phyloP scores from a whole-genome alignment of 2,329 filamentous ascomycete genomes.

The Diaporthe capsici region DNA sequence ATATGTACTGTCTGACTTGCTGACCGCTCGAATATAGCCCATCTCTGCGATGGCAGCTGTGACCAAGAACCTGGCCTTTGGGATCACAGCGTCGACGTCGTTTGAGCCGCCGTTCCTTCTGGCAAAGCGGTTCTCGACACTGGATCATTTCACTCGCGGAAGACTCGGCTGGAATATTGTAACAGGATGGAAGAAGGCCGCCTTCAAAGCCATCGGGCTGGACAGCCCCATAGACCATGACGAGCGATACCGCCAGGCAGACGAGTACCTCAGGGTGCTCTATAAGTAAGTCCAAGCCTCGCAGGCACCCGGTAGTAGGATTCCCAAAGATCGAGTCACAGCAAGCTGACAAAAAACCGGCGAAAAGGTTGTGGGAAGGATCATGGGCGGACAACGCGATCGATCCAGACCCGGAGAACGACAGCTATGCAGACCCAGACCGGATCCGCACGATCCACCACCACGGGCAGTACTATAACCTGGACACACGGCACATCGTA shows the following conservation, averaged over 20 bases:
- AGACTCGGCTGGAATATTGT: conserved; percentile 78
- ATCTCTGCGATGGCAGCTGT: conserved; percentile 77
- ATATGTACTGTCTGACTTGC: not conserved
- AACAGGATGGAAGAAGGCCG: conserved; percentile 72
- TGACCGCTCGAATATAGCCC: conserved; percentile 55
- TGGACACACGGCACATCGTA: conserved; percentile 55
- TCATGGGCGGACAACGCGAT: conserved; percentile 64
- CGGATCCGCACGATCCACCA: conserved; percentile 68
- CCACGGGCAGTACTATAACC: conserved; percentile 62
- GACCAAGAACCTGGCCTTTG: conserved; percentile 74
- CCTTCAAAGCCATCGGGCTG: conserved; percentile 70
- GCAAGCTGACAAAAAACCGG: not conserved
- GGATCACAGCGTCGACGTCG: conserved; percentile 73
- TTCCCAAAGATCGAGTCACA: too few species aligned
- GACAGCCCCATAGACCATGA: conserved; percentile 68
- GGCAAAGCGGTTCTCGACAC: conserved; percentile 72
- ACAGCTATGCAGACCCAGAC: conserved; percentile 64
- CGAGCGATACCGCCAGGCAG: conserved; percentile 65
- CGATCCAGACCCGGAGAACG: conserved; percentile 59
- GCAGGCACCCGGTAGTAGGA: too few species aligned
- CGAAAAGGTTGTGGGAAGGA: conserved; percentile 58
- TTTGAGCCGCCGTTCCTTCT: conserved; percentile 74
- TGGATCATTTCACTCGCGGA: conserved; percentile 74
- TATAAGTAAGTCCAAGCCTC: conserved; percentile 61
- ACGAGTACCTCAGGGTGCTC: conserved; percentile 67